phyloP scores from a whole-genome alignment of 2,329 filamentous ascomycete species.

The Whalleya microplaca region DNA sequence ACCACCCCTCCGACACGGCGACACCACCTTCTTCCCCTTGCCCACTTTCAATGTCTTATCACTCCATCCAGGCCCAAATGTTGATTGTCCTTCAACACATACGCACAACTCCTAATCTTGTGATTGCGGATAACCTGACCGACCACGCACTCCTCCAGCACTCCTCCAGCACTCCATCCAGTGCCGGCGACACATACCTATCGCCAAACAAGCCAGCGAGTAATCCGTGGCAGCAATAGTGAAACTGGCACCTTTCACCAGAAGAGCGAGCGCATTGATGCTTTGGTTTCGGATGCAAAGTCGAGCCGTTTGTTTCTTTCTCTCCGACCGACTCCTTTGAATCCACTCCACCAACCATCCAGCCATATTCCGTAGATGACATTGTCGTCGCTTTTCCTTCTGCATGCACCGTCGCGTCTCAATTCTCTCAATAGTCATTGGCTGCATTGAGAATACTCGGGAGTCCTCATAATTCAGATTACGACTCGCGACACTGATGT shows the following conservation, averaged over 20 bases:
- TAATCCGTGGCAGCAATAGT: constrained; percentile 1
- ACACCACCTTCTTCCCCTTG: constrained; percentile 17
- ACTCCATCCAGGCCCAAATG: background rate
- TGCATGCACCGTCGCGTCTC: background rate
- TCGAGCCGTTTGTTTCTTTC: constrained; percentile 26
- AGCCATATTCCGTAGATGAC: constrained; percentile 10
- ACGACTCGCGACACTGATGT: constrained; percentile 5
- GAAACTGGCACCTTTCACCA: constrained; percentile 5
- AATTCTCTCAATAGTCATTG: background rate
- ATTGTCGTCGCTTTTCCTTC: constrained; percentile 1
- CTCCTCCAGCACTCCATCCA: background rate
- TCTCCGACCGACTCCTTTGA: constrained; percentile 24
- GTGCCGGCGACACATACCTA: background rate
- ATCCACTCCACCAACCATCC: constrained; percentile 5
- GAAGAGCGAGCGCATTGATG: constrained; percentile 23
- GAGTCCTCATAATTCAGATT: constrained; percentile 1
- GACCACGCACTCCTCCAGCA: constrained; percentile 1
- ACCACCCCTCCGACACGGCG: constrained; percentile 6
- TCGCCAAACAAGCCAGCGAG: background rate
- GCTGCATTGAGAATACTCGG: background rate
- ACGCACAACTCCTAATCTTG: constrained; percentile 7
- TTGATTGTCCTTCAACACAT: constrained; percentile 1
- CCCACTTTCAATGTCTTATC: constrained; percentile 24
- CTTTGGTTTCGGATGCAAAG: constrained; percentile 31
- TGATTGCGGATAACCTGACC: constrained; percentile 8